A percentile compares a stretch with the other conserved stretches of the same genome.
Conservation (phyloP, 306 rosid species). For the Ziziphus jujuba region DNA sequence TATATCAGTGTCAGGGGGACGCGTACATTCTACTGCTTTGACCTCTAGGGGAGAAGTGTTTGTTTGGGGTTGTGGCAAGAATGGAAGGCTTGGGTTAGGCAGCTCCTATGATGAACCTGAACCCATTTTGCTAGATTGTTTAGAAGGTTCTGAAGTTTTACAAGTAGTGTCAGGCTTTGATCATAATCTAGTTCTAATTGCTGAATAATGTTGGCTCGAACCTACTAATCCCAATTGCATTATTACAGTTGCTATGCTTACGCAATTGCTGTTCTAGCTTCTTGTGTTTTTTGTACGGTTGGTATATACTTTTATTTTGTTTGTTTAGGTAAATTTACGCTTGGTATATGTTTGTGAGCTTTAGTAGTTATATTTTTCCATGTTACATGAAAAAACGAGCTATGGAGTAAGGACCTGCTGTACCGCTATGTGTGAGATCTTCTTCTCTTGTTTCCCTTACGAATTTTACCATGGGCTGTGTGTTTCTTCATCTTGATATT, state of each 20-base stretch:
- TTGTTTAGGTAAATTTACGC: too few relatives aligned
- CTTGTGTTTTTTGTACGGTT: too few relatives aligned
- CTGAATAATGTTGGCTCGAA: constrained; percentile 42
- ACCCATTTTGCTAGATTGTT: constrained; percentile 57
- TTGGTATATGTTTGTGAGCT: too few relatives aligned
- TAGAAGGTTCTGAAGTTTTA: constrained; percentile 65
- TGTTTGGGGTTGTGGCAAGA: constrained; percentile 92
- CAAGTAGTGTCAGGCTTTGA: constrained; percentile 89
- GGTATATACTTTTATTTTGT: too few relatives aligned
- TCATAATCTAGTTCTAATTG: constrained; percentile 74
- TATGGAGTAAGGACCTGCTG: too few relatives aligned
- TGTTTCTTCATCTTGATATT: not conserved
- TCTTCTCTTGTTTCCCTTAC: not conserved
- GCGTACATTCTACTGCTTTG: constrained; percentile 80
- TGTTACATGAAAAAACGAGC: too few relatives aligned
- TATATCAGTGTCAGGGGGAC: constrained; percentile 67
- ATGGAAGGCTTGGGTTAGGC: constrained; percentile 82
- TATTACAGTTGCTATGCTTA: not conserved
- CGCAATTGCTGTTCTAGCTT: not conserved
- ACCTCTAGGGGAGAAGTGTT: constrained; percentile 69
- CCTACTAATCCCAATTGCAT: not conserved
- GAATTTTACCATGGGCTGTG: not conserved
- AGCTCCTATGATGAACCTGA: constrained; percentile 70
- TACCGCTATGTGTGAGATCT: too few relatives aligned
- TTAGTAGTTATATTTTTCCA: too few relatives aligned